Evolutionary conservation across 2,329 filamentous ascomycete genomes (phyloP), one percentile per base, ranked within the genome.

Genomic region (Fusarium sp.): DNA sequence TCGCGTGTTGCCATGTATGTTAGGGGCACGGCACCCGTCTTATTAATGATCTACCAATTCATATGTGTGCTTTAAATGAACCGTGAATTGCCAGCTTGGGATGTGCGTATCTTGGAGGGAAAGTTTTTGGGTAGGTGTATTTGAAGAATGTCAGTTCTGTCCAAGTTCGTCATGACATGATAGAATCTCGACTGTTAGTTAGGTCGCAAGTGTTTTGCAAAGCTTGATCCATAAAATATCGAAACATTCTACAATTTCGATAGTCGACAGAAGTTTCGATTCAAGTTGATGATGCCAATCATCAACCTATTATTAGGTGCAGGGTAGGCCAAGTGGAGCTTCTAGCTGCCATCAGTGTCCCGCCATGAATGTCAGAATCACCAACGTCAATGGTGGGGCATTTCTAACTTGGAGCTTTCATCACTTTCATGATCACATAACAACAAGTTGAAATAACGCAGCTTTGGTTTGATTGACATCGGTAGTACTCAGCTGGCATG

Each of bases 1-100:
- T 78, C 79, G 73, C 75, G 70, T 75, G 74, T 76, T 77, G 75
- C 74, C 74, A 75, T 79, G 78, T 78, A 79, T 77, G 78, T 73
- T 74, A 73, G 70, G 67, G 67, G 52, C 71, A 72, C 65, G 70
- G 61, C 66, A 72, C 51, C 65, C 70, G 70, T 74, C 71, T 71
- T 75, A 73, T 72, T 76, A 73, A 77, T 76, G 74, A 77, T 74
- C 60, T 74, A 73, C 65, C 57, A 72, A 70, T 68, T 62, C 60
- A 72, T 44, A 46, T 67, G 42, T 62, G 49, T 61, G 57, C 50
- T 36, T 61, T 20, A 40, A 15, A 15, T 42, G 8, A 36, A 10
- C 18, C 6, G 56, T 52, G 49, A 52, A 34, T 12, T 16, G 12
- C 10, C n/a, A 47, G 13, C 36, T 12, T 16, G 6, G 23, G 23